Conservation (phyloP, 257 asterid genomes). For the Solanum acaule region DNA sequence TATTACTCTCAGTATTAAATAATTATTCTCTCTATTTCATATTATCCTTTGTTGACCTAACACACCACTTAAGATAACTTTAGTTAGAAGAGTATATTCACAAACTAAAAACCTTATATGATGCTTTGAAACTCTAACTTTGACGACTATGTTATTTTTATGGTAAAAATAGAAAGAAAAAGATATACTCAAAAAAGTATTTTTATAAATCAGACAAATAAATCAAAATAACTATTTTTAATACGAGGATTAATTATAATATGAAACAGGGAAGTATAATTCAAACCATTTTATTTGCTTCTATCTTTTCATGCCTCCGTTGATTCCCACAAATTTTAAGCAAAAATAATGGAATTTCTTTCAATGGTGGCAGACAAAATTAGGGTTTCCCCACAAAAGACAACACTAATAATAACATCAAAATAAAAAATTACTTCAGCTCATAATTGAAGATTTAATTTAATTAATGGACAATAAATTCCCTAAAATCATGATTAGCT, state of each 20-base stretch:
- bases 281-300: slow-evolving; percentile 19
- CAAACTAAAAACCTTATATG: neutral
- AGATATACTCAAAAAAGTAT: no score
- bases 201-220: neutral
- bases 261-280: neutral
- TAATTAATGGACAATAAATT: neutral
- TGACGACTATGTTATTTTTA: neutral
- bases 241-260: neutral
- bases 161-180: no score
- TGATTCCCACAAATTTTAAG: slow-evolving; percentile 41
- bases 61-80: neutral
- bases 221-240: neutral
- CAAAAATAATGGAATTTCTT: slow-evolving; percentile 13
- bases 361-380: slow-evolving; percentile 51
- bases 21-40: neutral
- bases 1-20: neutral
- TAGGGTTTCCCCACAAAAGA: slow-evolving; percentile 27
- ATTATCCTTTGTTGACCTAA: neutral
- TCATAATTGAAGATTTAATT: neutral
- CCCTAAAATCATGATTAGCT: slow-evolving; percentile 3
- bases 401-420: slow-evolving; percentile 3
- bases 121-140: neutral
- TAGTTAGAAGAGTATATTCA: neutral
- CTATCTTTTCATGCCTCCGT: slow-evolving; percentile 34
- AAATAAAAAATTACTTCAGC: neutral